phyloP scores from a whole-genome alignment of 1,139 yeast species.

The Saccharomyces hybrid region DNA sequence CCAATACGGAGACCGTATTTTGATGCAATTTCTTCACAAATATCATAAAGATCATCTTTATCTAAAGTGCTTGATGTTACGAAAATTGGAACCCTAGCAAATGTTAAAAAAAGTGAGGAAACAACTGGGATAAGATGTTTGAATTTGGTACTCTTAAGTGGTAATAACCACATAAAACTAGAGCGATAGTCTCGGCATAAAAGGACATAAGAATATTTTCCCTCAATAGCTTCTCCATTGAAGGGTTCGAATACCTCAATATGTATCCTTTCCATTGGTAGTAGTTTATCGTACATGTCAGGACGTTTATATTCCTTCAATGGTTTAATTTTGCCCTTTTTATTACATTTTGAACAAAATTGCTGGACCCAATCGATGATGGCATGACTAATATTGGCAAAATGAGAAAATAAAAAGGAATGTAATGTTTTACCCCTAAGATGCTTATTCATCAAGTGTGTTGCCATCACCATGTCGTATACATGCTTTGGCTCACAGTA shows the following conservation, averaged over 20 bases:
- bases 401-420: conserved; percentile 15
- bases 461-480: conserved; percentile 25
- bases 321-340: conserved; percentile 11
- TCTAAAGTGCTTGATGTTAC: conserved; percentile 27
- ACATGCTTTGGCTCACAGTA: conserved; percentile 28
- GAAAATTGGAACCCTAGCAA: conserved; percentile 26
- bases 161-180: conserved; percentile 26
- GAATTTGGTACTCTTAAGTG: conserved; percentile 23
- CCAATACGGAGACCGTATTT: conserved; percentile 24
- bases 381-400: conserved; percentile 26
- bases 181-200: conserved; percentile 28
- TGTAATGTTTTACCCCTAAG: conserved; percentile 16
- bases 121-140: conserved; percentile 18
- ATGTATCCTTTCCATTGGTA: conserved; percentile 30
- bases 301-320: conserved; percentile 15
- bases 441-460: conserved; percentile 29
- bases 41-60: conserved; percentile 26
- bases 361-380: conserved; percentile 15
- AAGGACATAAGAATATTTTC: conserved; percentile 25
- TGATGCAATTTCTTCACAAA: conserved; percentile 22
- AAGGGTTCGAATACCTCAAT: conserved; percentile 27
- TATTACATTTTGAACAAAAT: conserved; percentile 28
- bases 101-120: conserved; percentile 16
- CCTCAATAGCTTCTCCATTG: conserved; percentile 20
- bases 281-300: conserved; percentile 16